Evolutionary conservation across 805 yeast species (phyloP), one percentile per base, ranked within the genome.

Genomic region (Torulaspora indica): DNA sequence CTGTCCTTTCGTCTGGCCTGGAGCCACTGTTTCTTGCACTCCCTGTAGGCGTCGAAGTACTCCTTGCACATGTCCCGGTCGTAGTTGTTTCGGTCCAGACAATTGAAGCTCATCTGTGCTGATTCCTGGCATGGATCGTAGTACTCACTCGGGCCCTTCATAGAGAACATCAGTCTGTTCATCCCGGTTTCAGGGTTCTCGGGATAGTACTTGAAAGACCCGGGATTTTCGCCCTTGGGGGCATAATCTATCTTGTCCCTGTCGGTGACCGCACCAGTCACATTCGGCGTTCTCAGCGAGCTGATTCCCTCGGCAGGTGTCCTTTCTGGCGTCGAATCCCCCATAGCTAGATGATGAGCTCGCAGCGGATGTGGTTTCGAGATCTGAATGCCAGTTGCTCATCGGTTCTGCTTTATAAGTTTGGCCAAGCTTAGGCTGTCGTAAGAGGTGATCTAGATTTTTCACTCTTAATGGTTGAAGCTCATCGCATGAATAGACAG

Each of bases 101-200:
- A 91, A 52, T 77, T 77, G 52, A 89, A 71, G 35, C 95, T 85
- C 80, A 95, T 91, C 60, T 80, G 81, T 8, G 96, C 75, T 29
- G 93, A 81, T 58, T 89, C 93, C 37, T 81, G 84, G 65, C 98
- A 91, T 0, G 98, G 98, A 61, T 91, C 97, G 58, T 84, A 91
- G 64, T 74, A 93, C 60, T 84, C 79, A 5, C 95, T 82, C 3
- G 95, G 83, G 27, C 77, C 90, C 57, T 91, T 90, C 13, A 77
- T 68, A 1, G 79, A 72, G 72, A 89, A 89, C 46, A 78, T 71
- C 49, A 76, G 76, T 57, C 80, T 81, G 60, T 86, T 90, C 20
- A 78, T 67, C 41, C 77, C 75, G 31, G 81, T 77, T 7, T 84
- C 80, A 18, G 98, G 98, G 43, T 81, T 79, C 53, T 93, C 98